A percentile compares a stretch with the other conserved stretches of the same genome.
These are phyloP conservation scores for Apiosordaria backusii DNA, from an alignment of 495 filamentous ascomycete genomes.

Conservation along the genomic window DNA sequence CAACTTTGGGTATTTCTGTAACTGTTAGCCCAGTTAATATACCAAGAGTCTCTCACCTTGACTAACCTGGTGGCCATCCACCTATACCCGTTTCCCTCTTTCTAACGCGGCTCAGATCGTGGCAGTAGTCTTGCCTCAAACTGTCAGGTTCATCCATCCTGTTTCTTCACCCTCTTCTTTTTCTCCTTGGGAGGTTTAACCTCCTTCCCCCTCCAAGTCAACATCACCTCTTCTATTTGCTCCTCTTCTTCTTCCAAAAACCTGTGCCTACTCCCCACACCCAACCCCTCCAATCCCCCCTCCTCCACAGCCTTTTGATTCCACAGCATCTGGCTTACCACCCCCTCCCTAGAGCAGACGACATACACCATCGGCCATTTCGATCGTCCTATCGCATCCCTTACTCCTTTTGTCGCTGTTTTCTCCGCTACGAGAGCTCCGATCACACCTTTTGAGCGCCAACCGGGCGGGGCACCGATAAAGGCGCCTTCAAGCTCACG, in stretches of 20 bases:
- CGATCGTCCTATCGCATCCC: slow-evolving; percentile 64
- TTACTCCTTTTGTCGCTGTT: slow-evolving; percentile 51
- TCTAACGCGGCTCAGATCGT: too few relatives aligned
- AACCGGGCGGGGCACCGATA: slow-evolving; percentile 63
- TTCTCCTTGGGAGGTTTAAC: slow-evolving; percentile 25
- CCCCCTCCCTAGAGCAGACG: slow-evolving; percentile 47
- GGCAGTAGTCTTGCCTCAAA: too few relatives aligned
- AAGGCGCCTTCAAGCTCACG: slow-evolving; percentile 86
- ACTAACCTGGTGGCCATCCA: too few relatives aligned
- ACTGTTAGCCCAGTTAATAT: too few relatives aligned
- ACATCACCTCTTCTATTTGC: slow-evolving; percentile 33
- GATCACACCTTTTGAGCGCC: slow-evolving; percentile 55
- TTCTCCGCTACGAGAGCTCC: slow-evolving; percentile 57
- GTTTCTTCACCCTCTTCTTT: background rate
- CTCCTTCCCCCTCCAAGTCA: slow-evolving; percentile 57
- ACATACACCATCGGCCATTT: slow-evolving; percentile 61
- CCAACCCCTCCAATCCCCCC: slow-evolving; percentile 59
- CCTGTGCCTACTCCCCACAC: slow-evolving; percentile 54
- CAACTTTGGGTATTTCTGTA: too few relatives aligned
- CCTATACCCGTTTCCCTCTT: too few relatives aligned
- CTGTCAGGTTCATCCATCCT: background rate
- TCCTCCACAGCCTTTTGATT: slow-evolving; percentile 59
- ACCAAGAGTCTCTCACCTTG: too few relatives aligned
- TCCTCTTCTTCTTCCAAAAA: slow-evolving; percentile 22
- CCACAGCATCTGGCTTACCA: slow-evolving; percentile 65